phyloP scores from a whole-genome alignment of 495 filamentous ascomycete genomes.

The Penicillium malachiteum region DNA sequence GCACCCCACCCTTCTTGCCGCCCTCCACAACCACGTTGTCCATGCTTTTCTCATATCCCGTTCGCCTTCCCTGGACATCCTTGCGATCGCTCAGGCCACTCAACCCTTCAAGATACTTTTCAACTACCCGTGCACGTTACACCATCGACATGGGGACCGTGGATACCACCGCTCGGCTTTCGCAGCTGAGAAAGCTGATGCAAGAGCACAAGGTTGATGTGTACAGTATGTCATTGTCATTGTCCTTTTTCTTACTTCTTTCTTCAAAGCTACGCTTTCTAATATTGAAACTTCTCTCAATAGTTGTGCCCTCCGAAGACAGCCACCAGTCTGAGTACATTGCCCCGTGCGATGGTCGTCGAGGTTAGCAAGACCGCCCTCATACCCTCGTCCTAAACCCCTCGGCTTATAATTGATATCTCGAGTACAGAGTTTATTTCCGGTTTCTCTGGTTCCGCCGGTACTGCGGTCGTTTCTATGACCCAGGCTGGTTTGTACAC shows the following conservation, averaged over 20 bases:
- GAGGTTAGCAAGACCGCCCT: conserved; percentile 53
- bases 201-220: conserved; percentile 81
- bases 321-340: conserved; percentile 98
- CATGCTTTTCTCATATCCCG: conserved; percentile 43
- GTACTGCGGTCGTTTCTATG: conserved; percentile 82
- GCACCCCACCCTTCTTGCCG: neutral
- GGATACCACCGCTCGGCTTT: conserved; percentile 75
- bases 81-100: conserved; percentile 36
- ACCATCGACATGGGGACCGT: conserved; percentile 76
- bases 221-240: conserved; percentile 68
- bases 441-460: conserved; percentile 94
- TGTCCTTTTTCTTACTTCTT: neutral
- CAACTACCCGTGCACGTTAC: conserved; percentile 34
- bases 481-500: conserved; percentile 90
- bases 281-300: conserved; percentile 10
- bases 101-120: conserved; percentile 36
- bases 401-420: neutral
- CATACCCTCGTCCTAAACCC: conserved; percentile 3
- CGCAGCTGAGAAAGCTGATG: conserved; percentile 82
- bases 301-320: conserved; percentile 97
- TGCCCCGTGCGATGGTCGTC: conserved; percentile 85
- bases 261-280: conserved; percentile 3
- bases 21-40: conserved; percentile 15
- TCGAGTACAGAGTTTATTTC: conserved; percentile 70
- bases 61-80: conserved; percentile 36